A percentile compares a stretch with the other conserved stretches of the same genome.
phyloP scores from a whole-genome alignment of 331 rosid species.

The Malus hybrid region DNA sequence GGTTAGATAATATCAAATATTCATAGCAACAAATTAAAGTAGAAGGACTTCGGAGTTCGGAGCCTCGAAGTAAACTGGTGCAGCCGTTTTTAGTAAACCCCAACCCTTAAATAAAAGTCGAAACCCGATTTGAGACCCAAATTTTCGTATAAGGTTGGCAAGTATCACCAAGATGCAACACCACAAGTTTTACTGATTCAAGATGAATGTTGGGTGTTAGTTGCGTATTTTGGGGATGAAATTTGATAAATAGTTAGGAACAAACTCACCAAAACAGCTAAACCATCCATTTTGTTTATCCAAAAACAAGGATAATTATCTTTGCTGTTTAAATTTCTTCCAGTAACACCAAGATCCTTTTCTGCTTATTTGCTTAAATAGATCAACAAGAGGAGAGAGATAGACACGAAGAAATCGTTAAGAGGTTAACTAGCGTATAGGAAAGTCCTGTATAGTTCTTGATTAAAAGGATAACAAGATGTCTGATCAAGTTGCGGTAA shows the following conservation, averaged over 20 bases:
- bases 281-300: conserved; percentile 16
- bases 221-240: background rate
- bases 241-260: background rate
- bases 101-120: background rate
- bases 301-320: background rate
- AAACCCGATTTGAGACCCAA: background rate
- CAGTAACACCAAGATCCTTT: too few relatives aligned
- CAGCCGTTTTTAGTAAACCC: background rate
- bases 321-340: too few relatives aligned
- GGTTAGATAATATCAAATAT: background rate
- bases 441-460: background rate
- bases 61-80: background rate
- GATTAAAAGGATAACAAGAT: background rate
- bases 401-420: too few relatives aligned
- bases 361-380: too few relatives aligned
- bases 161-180: too few relatives aligned
- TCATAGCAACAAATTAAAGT: background rate
- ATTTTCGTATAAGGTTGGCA: background rate
- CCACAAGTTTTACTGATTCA: too few relatives aligned
- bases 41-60: background rate
- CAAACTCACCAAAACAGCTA: conserved; percentile 22
- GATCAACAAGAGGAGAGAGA: background rate
- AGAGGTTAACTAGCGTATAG: too few relatives aligned
- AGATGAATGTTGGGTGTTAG: too few relatives aligned
- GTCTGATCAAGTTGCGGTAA: background rate